Evolutionary conservation across 148 eudicot genomes (phyloP).

Genomic region (Oxyria digyna): DNA sequence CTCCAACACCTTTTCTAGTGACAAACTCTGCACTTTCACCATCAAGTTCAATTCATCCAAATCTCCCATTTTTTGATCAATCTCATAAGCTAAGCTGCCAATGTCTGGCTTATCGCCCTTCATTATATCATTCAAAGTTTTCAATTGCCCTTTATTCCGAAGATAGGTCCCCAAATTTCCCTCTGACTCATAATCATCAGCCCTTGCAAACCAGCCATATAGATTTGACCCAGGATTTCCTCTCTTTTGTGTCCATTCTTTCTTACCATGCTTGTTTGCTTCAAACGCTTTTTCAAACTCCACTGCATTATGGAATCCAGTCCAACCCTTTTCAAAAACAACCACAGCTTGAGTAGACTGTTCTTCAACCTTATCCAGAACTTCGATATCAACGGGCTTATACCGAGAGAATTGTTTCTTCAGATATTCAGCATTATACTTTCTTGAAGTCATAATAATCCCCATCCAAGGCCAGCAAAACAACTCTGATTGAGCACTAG

Average conservation of each 20-base stretch:
- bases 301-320: constrained; percentile 48
- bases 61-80: constrained; percentile 34
- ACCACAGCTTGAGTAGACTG: constrained; percentile 36
- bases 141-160: constrained; percentile 38
- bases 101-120: constrained; percentile 30
- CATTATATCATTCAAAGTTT: constrained; percentile 38
- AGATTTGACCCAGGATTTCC: constrained; percentile 23
- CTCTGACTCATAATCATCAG: constrained; percentile 41
- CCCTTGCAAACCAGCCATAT: constrained; percentile 79
- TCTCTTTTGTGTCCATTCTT: constrained; percentile 35
- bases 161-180: constrained; percentile 53
- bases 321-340: constrained; percentile 49
- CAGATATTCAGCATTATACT: constrained; percentile 27
- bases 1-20: constrained; percentile 37
- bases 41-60: constrained; percentile 39
- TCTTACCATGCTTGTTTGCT: constrained; percentile 43
- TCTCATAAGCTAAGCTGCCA: constrained; percentile 31
- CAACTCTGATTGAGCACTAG: constrained; percentile 21
- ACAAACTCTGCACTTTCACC: constrained; percentile 40
- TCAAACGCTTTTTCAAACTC: constrained; percentile 73
- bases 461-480: constrained; percentile 78
- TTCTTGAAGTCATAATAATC: constrained; percentile 45
- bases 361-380: constrained; percentile 26
- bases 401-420: constrained; percentile 31
- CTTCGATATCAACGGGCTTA: constrained; percentile 39